Evolutionary conservation across 257 asterid species (phyloP).

Genomic region (Solanum stenotomum): DNA sequence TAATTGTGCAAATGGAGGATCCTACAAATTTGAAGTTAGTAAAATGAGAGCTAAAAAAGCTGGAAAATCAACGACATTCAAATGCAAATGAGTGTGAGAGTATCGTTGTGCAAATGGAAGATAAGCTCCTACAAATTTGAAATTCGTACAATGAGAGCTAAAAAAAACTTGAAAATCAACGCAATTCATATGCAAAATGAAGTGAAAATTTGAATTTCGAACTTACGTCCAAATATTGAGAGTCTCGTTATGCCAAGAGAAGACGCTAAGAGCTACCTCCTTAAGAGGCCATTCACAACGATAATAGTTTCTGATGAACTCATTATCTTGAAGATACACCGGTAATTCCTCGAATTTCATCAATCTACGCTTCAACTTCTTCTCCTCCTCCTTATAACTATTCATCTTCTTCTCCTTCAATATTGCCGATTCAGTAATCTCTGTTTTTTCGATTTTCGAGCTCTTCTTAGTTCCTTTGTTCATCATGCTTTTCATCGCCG

Average conservation of each 20-base stretch:
- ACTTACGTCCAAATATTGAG: conserved; percentile 92
- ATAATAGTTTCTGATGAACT: conserved; percentile 63
- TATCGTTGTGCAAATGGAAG: neutral
- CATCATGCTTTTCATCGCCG: neutral
- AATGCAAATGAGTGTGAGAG: neutral
- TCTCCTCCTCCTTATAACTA: conserved; percentile 3
- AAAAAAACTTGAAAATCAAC: neutral
- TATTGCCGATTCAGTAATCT: neutral
- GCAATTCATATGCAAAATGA: neutral
- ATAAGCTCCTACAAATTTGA: neutral
- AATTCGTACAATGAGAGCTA: neutral
- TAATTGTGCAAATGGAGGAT: neutral
- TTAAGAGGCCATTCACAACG: conserved; percentile 87
- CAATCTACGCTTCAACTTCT: conserved; percentile 16
- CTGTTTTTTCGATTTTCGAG: neutral
- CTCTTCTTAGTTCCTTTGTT: neutral
- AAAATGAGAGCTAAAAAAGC: neutral
- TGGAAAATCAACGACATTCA: too few relatives aligned
- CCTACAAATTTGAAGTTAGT: neutral
- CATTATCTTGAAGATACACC: conserved; percentile 76
- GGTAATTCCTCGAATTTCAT: conserved; percentile 70
- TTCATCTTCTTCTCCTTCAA: neutral
- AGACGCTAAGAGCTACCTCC: conserved; percentile 59
- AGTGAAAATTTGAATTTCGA: neutral
- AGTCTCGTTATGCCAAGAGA: conserved; percentile 83